Conservation (phyloP, 352 stramenopile genomes). For the Plasmopara muralis region DNA sequence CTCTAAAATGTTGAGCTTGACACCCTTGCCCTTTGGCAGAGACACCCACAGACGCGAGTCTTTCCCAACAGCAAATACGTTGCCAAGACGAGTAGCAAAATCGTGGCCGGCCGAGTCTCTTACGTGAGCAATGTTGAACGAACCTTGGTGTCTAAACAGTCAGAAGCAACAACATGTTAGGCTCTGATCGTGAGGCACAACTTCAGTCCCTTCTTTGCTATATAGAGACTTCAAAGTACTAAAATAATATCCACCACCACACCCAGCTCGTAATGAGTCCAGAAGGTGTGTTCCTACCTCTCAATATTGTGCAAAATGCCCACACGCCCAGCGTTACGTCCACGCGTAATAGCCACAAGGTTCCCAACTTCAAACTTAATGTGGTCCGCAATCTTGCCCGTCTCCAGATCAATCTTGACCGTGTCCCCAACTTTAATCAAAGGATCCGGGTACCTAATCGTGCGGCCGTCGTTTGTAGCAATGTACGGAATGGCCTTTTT, state of each 20-base stretch:
- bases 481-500: slow-evolving; percentile 97
- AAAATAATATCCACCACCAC: slow-evolving; percentile 37
- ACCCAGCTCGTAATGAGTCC: slow-evolving; percentile 86
- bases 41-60: slow-evolving; percentile 89
- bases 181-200: background rate
- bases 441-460: slow-evolving; percentile 98
- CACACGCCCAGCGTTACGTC: slow-evolving; percentile 96
- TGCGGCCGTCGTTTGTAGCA: slow-evolving; percentile 98
- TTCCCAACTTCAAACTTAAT: slow-evolving; percentile 98
- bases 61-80: slow-evolving; percentile 97
- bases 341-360: slow-evolving; percentile 96
- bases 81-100: slow-evolving; percentile 96
- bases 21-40: slow-evolving; percentile 97
- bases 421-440: slow-evolving; percentile 98
- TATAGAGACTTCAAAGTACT: too few species aligned
- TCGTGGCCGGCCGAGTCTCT: slow-evolving; percentile 96
- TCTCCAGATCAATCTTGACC: slow-evolving; percentile 98
- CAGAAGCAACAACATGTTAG: slow-evolving; percentile 8
- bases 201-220: too few species aligned
- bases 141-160: slow-evolving; percentile 91
- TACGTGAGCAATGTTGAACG: slow-evolving; percentile 99
- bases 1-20: slow-evolving; percentile 99
- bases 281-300: slow-evolving; percentile 88
- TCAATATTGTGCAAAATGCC: slow-evolving; percentile 97
- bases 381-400: slow-evolving; percentile 95